phyloP scores from a whole-genome alignment of 2,329 filamentous ascomycete genomes.

The Alternaria postmessia region DNA sequence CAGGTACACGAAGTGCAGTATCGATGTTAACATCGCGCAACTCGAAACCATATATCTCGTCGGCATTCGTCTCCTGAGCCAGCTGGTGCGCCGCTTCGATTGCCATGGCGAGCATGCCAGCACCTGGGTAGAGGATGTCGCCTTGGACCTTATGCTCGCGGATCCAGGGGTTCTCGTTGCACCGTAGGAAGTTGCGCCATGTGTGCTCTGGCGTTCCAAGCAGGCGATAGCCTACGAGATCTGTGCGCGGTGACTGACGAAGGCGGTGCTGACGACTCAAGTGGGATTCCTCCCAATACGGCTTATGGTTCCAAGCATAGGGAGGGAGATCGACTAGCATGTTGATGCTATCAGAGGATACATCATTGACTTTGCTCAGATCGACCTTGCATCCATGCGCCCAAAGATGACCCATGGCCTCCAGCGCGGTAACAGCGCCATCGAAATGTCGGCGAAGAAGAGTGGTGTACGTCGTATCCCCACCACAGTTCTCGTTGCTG shows the following conservation, averaged over 20 bases:
- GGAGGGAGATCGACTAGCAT: constrained; percentile 9
- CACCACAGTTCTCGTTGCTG: not conserved
- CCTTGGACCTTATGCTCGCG: constrained; percentile 22
- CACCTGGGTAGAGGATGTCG: constrained; percentile 54
- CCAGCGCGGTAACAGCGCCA: constrained; percentile 6
- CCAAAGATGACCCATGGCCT: constrained; percentile 13
- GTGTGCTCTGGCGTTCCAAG: constrained; percentile 6
- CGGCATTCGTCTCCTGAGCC: constrained; percentile 2
- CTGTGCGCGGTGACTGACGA: constrained; percentile 6
- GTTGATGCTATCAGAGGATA: not conserved
- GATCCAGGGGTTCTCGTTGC: constrained; percentile 21
- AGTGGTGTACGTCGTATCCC: not conserved
- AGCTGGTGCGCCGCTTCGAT: constrained; percentile 22
- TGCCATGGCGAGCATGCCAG: constrained; percentile 55
- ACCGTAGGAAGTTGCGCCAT: constrained; percentile 20
- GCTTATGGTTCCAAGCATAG: constrained; percentile 14
- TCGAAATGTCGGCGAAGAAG: constrained; percentile 8
- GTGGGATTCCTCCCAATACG: constrained; percentile 9
- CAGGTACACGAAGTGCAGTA: constrained; percentile 10
- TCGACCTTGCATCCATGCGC: constrained; percentile 8
- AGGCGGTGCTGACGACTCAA: constrained; percentile 10
- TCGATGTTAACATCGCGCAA: constrained; percentile 12
- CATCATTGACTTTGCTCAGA: constrained; percentile 4
- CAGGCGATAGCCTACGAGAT: constrained; percentile 15
- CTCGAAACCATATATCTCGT: constrained; percentile 7